Evolutionary conservation across 1,284 basidiomycete species (phyloP), one percentile per base, ranked within the genome.

Genomic region (Mycosarcoma mackinlayi): DNA sequence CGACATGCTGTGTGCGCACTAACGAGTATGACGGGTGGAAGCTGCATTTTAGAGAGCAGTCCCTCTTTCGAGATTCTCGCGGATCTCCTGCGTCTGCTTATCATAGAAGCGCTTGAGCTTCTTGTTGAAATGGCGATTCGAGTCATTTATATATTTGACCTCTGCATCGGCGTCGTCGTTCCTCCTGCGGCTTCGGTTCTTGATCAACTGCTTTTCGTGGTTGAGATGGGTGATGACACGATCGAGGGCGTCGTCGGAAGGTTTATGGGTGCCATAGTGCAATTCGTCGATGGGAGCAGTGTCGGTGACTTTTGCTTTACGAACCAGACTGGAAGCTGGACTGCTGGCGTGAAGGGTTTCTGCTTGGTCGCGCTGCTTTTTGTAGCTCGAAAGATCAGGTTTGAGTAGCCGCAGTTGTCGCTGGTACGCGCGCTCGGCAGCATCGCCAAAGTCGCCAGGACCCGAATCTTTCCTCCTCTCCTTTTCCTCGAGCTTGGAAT

Each of bases 111-210:
- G 88, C 19, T 92, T 90, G 85, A 98, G 93, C 91, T 92, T 98
- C 86, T 94, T 94, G 89, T 98, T 98, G 87, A 98, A 98, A 51
- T 95, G 92, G 78, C 92, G 90, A 86, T 99, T 99, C 83, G 73
- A 90, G 83, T 97, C 93, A 86, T 99, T 99, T 88, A 98, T 98
- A 83, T 98, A 98, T 13, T 93, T 98, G 83, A 98, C 92, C 74
- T 97, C 93, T 54, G 91, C 93, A 67, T 95, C 91, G 50, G 91
- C 90, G 78, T 97, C 93, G 84, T 95, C 94, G 81, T 86, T 86
- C 60, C 93, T 88, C 84, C 93, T 92, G 70, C 94, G 86, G 33
- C 91, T 92, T 84, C 92, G 90, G 80, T 92, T 94, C 23, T 65
- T 49, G 40, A 76, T 71, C 13, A 67, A 23, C 45, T 78, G 69